Evolutionary conservation across 225 moss, liverwort and hornwort genomes (phyloP).

Genomic region (Pseudisothecium myosuroides): DNA sequence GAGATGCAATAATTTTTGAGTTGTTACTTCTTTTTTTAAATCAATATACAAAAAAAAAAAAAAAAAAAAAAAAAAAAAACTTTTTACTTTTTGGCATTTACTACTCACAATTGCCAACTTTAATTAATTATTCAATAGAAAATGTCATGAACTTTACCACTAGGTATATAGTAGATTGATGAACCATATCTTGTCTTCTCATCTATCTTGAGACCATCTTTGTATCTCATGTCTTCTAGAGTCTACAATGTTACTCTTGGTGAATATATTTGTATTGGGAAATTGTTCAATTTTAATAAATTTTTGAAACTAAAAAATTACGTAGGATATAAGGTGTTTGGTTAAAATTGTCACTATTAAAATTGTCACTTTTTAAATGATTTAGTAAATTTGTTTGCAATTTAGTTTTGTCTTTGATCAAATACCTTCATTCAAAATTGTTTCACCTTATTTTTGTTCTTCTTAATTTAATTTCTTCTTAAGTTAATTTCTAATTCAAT

Average conservation of each 20-base stretch:
- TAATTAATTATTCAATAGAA: neutral
- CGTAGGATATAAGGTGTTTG: fast-evolving
- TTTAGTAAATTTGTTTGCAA: neutral
- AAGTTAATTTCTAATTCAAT: neutral
- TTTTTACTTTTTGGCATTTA: neutral
- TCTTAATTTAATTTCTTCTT: no score
- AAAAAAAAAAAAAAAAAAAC: no score
- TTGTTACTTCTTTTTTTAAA: no score
- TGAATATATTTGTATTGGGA: neutral
- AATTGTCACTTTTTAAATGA: neutral
- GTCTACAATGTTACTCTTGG: neutral
- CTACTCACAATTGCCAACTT: neutral
- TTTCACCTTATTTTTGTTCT: neutral
- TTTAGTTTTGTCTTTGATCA: neutral
- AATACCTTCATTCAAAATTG: neutral
- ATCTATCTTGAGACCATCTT: neutral
- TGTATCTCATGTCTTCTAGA: neutral
- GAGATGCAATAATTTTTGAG: neutral
- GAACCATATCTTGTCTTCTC: neutral
- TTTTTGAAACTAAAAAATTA: neutral
- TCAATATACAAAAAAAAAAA: no score
- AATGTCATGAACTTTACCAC: neutral
- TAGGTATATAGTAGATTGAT: neutral
- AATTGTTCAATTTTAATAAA: neutral
- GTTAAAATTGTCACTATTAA: neutral